Percentiles rank a stretch among this genome's conserved stretches.
These are phyloP conservation scores for Actinomortierella ambigua DNA, from an alignment of 371 early-diverging fungal genomes.

Conservation along the genomic window DNA sequence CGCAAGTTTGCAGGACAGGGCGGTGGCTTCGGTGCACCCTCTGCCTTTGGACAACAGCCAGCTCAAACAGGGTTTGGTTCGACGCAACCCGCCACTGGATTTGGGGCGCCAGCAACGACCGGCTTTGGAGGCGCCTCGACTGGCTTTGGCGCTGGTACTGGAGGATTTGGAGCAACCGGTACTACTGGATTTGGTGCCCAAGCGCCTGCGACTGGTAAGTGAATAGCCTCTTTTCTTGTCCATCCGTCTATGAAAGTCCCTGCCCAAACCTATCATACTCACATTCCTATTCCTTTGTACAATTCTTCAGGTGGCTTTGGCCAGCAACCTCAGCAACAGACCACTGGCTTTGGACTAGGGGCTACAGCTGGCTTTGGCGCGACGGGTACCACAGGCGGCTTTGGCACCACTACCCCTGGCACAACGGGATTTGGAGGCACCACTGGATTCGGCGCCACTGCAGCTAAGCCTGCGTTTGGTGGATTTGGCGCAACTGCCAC, in stretches of 20 bases:
- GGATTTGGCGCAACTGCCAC: constrained; percentile 51
- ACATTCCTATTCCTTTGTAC: constrained; percentile 11
- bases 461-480: constrained; percentile 54
- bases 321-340: constrained; percentile 10
- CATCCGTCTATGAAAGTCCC: neutral
- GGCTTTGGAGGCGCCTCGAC: constrained; percentile 16
- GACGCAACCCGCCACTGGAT: constrained; percentile 31
- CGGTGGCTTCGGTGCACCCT: constrained; percentile 39
- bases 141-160: constrained; percentile 33
- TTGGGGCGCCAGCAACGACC: constrained; percentile 52
- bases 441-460: constrained; percentile 52
- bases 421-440: constrained; percentile 46
- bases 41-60: constrained; percentile 36
- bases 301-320: constrained; percentile 36
- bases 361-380: constrained; percentile 47
- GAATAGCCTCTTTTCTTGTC: too few species aligned
- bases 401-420: constrained; percentile 47
- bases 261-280: too few species aligned
- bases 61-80: constrained; percentile 49
- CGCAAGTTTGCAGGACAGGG: constrained; percentile 67
- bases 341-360: constrained; percentile 47
- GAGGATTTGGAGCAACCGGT: constrained; percentile 42
- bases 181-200: constrained; percentile 44
- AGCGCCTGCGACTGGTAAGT: constrained; percentile 25
- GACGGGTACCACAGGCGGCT: constrained; percentile 22